Base-by-base conservation (phyloP, 148 eudicot genomes). In the Bassia scoparia region DNA sequence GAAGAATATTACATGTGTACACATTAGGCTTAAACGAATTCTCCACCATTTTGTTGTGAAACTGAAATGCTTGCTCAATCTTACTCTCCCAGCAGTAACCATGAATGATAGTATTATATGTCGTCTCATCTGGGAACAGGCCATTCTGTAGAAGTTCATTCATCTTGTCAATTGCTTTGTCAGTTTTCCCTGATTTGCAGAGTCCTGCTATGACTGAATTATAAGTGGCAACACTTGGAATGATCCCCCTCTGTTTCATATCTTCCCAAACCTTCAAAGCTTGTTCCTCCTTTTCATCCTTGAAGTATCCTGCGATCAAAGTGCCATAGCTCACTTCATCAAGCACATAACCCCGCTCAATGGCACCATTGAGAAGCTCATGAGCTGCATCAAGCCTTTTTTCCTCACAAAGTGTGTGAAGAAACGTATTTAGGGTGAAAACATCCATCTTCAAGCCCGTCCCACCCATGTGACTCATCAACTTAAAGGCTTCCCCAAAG, bases 31-130 rank as follows among this genome's bases (percentile, higher is more conserved):
- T 90, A 76, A 85, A 90, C 11, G 84, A 79, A 44, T 86, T 83
- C 77, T 90, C 88, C 18, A 87, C 89, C 90, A 89, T 90, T 74
- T 89, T 77, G 67, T 90, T 90, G 64, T 89, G 90, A 80, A 90
- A 90, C 61, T 84, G 87, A 83, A 90, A 93, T 44, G 98, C 97
- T 80, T 84, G 83, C 82, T 93, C 97, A 69, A 89, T 71, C 71
- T 89, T 85, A 70, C 96, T 87, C 79, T 86, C 92, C 97, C 84
- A 85, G 71, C 98, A 93, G 49, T 82, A 90, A 43, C 96, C 97
- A 68, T 85, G 94, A 63, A 93, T 90, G 58, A 93, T 90, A 14
- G 90, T 81, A 74, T 93, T 93, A 70, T 85, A 90, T 14, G 98
- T 93, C 29, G 80, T 90, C 68, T 89, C 92, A 77, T 89, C 84